Evolutionary conservation across 345 rosid genomes (phyloP).

Genomic region (Conringia planisiliqua): DNA sequence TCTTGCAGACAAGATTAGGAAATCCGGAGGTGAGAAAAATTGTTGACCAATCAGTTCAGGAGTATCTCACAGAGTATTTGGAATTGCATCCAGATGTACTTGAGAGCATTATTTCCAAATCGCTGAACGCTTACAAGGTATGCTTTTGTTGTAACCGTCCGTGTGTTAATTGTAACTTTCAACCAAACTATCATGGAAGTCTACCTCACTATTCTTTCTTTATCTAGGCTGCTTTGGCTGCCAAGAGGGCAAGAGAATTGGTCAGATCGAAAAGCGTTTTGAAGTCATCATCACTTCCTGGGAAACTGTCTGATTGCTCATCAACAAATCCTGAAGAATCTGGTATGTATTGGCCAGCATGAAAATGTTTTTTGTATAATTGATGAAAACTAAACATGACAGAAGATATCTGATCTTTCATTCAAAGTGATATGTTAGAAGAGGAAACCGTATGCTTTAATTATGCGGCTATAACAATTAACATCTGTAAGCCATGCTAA

Average conservation of each 20-base stretch:
- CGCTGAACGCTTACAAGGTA: conserved; percentile 97
- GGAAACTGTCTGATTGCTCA: conserved; percentile 97
- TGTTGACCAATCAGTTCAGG: conserved; percentile 95
- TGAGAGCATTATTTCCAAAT: conserved; percentile 84
- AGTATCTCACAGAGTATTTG: conserved; percentile 86
- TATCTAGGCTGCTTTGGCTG: conserved; percentile 95
- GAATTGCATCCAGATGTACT: conserved; percentile 97
- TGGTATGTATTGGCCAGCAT: conserved; percentile 43
- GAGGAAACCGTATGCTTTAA: neutral
- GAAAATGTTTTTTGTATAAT: neutral
- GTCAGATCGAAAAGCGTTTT: conserved; percentile 86
- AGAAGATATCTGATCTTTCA: neutral
- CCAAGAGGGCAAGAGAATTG: conserved; percentile 96
- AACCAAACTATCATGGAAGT: conserved; percentile 6
- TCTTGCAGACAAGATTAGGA: conserved; percentile 88
- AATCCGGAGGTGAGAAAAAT: conserved; percentile 96
- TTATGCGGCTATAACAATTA: neutral
- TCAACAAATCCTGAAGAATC: conserved; percentile 87
- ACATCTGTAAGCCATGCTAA: neutral
- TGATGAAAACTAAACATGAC: neutral
- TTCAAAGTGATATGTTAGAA: neutral
- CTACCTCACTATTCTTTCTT: conserved; percentile 5
- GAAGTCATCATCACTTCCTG: conserved; percentile 95
- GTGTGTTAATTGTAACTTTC: neutral
- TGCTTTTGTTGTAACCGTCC: neutral